Percentiles rank a stretch among this genome's conserved stretches.
Conservation (phyloP, 805 yeast genomes). For the Cyberlindnera suaveolens region DNA sequence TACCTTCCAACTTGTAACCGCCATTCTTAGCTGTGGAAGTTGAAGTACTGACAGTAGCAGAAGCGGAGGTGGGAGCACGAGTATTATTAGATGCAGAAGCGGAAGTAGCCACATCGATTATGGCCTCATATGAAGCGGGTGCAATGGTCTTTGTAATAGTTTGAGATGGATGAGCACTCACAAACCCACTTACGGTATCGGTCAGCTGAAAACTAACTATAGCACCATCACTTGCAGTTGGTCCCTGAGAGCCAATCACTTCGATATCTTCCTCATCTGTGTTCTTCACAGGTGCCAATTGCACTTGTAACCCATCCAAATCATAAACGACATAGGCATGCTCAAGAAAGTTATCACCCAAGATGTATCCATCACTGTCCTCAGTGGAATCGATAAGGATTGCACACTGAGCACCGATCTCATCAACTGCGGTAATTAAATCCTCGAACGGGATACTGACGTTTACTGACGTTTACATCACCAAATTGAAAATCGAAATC, state of each 20-base stretch:
- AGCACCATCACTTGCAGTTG: not conserved
- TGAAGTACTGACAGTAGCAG: no score
- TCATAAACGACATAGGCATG: conserved; percentile 65
- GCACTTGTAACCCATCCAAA: conserved; percentile 48
- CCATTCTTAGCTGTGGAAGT: no score
- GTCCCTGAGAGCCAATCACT: not conserved
- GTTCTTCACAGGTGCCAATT: conserved; percentile 37
- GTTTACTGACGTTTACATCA: not conserved
- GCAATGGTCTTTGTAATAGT: not conserved
- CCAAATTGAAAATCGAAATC: not conserved
- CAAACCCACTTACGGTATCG: not conserved
- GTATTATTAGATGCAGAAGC: no score
- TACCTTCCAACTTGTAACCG: no score
- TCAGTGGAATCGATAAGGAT: conserved; percentile 18
- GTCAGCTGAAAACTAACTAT: not conserved
- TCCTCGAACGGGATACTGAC: conserved; percentile 4
- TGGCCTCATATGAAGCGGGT: not conserved
- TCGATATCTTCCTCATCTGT: conserved; percentile 1
- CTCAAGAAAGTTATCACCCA: conserved; percentile 65
- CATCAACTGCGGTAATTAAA: not conserved
- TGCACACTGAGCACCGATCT: not conserved
- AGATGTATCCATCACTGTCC: conserved; percentile 29
- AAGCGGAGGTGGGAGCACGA: no score
- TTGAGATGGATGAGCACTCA: not conserved
- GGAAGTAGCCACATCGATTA: no score